A percentile compares a stretch with the other conserved stretches of the same genome.
Evolutionary conservation across 495 filamentous ascomycete species (phyloP).

Genomic region (Neurospora sp.): DNA sequence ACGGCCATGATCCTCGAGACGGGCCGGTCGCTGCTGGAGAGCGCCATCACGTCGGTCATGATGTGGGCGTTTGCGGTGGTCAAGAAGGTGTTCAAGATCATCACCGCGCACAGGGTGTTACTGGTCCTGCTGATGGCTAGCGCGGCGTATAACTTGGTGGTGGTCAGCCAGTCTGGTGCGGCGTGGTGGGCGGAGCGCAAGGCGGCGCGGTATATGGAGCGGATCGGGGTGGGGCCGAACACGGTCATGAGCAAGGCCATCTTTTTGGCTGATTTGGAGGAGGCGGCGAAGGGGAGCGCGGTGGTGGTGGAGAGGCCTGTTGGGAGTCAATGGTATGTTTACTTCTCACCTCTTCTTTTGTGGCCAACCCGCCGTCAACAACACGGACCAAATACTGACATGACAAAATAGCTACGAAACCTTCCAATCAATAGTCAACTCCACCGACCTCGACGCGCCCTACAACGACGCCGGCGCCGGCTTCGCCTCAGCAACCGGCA

Average conservation of each 20-base stretch:
- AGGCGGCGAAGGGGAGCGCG: constrained; percentile 39
- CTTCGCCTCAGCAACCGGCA: constrained; percentile 39
- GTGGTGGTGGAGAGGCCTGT: constrained; percentile 16
- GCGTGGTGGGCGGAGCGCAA: constrained; percentile 81
- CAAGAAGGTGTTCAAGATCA: constrained; percentile 54
- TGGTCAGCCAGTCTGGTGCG: constrained; percentile 55
- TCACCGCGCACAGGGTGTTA: constrained; percentile 67
- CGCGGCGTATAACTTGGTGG: constrained; percentile 56
- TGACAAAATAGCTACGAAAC: constrained; percentile 35
- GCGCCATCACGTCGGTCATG: constrained; percentile 59
- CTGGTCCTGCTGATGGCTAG: constrained; percentile 57
- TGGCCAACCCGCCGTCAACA: neutral
- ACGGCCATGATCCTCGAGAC: constrained; percentile 61
- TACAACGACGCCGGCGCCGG: constrained; percentile 33
- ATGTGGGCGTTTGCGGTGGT: constrained; percentile 58
- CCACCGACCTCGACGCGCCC: constrained; percentile 41
- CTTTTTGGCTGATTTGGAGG: constrained; percentile 73
- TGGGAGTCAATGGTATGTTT: constrained; percentile 32
- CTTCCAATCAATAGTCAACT: constrained; percentile 45
- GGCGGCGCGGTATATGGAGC: constrained; percentile 66
- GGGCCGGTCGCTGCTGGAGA: constrained; percentile 56
- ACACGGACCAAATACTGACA: neutral
- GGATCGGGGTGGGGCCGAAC: constrained; percentile 70
- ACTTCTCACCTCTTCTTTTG: too few relatives aligned
- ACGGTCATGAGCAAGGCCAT: constrained; percentile 74